phyloP scores from a whole-genome alignment of 2,329 filamentous ascomycete genomes.

The Fusarium sp. region DNA sequence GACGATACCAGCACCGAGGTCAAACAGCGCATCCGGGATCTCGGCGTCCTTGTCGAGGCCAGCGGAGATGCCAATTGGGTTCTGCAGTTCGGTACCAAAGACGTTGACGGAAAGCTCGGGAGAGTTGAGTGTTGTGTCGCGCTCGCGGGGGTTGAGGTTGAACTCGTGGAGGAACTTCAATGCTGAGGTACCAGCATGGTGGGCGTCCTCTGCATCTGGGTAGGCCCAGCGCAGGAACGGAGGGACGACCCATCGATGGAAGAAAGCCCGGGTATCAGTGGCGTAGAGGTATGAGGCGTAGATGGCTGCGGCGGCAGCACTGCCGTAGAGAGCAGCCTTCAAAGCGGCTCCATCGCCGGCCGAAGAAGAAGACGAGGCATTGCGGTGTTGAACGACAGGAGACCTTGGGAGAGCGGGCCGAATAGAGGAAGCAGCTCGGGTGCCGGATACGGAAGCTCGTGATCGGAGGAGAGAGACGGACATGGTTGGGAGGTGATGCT shows the following conservation, averaged over 20 bases:
- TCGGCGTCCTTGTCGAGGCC: conserved; percentile 95
- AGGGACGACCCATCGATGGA: conserved; percentile 74
- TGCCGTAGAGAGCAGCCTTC: conserved; percentile 53
- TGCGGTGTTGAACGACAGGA: conserved; percentile 42
- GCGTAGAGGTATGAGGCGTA: conserved; percentile 69
- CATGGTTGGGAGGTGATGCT: conserved; percentile 42
- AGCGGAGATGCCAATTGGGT: conserved; percentile 94
- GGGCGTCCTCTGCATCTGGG: conserved; percentile 89
- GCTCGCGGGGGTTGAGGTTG: conserved; percentile 83
- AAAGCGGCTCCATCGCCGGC: conserved; percentile 43
- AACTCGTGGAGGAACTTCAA: conserved; percentile 78
- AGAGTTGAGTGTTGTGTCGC: conserved; percentile 57
- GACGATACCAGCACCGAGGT: conserved; percentile 83
- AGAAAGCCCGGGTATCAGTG: conserved; percentile 77
- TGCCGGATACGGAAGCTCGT: conserved; percentile 32
- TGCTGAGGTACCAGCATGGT: conserved; percentile 76
- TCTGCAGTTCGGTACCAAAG: conserved; percentile 79
- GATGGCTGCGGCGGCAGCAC: conserved; percentile 53
- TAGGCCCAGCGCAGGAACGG: conserved; percentile 71
- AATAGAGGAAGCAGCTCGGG: conserved; percentile 31
- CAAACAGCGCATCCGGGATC: conserved; percentile 84
- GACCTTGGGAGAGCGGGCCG: conserved; percentile 32
- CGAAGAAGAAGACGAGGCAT: conserved; percentile 50
- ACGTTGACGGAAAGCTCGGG: conserved; percentile 59
- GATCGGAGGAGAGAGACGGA: conserved; percentile 41